Evolutionary conservation across 1,284 basidiomycete species (phyloP).

Genomic region (Xerocomus amazonicus): DNA sequence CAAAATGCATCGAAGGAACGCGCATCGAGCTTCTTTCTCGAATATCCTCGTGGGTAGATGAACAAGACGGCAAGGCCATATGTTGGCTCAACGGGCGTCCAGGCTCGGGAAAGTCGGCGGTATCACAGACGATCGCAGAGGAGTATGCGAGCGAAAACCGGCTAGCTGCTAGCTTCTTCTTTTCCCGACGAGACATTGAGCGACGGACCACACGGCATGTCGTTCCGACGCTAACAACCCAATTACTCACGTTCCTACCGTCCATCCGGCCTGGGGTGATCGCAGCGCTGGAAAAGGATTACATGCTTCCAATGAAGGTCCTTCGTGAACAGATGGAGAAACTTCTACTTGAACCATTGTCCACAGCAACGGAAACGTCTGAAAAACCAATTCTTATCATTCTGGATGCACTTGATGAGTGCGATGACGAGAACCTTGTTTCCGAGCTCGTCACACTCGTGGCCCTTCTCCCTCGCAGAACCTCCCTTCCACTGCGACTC

Average conservation of each 20-base stretch:
- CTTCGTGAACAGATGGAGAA: conserved; percentile 23
- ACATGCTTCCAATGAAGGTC: conserved; percentile 21
- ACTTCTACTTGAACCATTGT: conserved; percentile 13
- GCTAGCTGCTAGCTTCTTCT: conserved; percentile 16
- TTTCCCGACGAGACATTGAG: conserved; percentile 19
- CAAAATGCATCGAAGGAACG: conserved; percentile 24
- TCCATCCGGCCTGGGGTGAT: conserved; percentile 16
- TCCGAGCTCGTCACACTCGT: conserved; percentile 18
- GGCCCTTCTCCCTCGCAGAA: conserved; percentile 5
- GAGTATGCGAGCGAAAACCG: too few relatives aligned
- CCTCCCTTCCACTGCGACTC: conserved; percentile 14
- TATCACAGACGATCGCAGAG: too few relatives aligned
- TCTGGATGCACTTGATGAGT: conserved; percentile 23
- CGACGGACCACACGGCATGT: conserved; percentile 16
- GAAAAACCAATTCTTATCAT: conserved; percentile 10
- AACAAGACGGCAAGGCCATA: conserved; percentile 7
- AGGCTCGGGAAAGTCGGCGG: conserved; percentile 13
- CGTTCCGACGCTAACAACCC: conserved; percentile 14
- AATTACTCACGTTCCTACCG: conserved; percentile 10
- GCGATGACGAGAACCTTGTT: conserved; percentile 17
- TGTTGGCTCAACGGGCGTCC: conserved; percentile 22
- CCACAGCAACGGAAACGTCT: conserved; percentile 1
- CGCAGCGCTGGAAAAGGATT: conserved; percentile 15
- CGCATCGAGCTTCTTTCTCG: conserved; percentile 18
- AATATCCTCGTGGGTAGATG: conserved; percentile 17